Base-by-base conservation (phyloP, 768 basidiomycete species). In the Tricholoma sp. region DNA sequence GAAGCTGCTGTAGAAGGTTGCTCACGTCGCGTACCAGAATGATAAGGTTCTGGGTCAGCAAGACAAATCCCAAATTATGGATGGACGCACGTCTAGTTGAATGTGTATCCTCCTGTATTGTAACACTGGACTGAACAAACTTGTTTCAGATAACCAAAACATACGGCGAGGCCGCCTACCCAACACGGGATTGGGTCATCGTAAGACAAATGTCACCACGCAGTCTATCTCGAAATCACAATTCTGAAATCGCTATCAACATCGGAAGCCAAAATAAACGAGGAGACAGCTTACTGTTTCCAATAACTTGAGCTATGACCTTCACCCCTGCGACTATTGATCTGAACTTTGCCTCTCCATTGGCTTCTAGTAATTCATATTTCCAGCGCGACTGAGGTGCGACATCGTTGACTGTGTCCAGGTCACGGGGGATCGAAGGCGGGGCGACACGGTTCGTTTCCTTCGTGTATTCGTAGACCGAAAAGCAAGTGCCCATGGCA, bases 11-110 rank as follows among this genome's bases (percentile, higher is more conserved):
- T 34, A 9, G 10, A 42, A 42, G 15, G 44, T 50, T 18, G 64
- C 70, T 63, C 50, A 73, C 68, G 70, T 74, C 41, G 72, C 71
- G 62, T 74, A 71, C 71, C 73, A 72, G 56, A 74, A 72, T 70
- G 71, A 8, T 70, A 71, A 8, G 70, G 66, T 45, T 70, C 70
- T 48, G 73, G 72, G 59, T 36, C 55, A 34, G 34, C 10, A 17
- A 17, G 49, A 12, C 7, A 20, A 6, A 47, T 6, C 10, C 15
- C 39, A 37, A 10, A 18, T 2, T 10, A n/a, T n/a, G n/a, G n/a
- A n/a, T n/a, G n/a, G n/a, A n/a, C n/a, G n/a, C n/a, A n/a, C n/a
- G n/a, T n/a, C n/a, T n/a, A n/a, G n/a, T n/a, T n/a, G n/a, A n/a
- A n/a, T n/a, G n/a, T n/a, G n/a, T n/a, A n/a, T n/a, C n/a, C n/a